These are phyloP conservation scores for Pythium monospermum DNA, from an alignment of 352 stramenopile species.

Conservation along the genomic window DNA sequence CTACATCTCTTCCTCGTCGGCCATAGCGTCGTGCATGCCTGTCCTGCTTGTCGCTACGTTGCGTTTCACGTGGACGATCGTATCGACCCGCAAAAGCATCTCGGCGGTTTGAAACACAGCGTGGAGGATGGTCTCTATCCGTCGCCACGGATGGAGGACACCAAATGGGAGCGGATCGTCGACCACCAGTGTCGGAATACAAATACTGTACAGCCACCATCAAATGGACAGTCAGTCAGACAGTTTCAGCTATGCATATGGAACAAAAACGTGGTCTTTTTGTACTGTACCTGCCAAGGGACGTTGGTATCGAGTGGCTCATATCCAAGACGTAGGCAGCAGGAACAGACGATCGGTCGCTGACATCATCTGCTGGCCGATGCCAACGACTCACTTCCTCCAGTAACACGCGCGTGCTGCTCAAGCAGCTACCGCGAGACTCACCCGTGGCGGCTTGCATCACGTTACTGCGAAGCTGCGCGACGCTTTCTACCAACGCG, in stretches of 20 bases:
- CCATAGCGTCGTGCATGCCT: neutral
- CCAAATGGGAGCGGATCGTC: slow-evolving; percentile 27
- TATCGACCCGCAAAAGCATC: slow-evolving; percentile 53
- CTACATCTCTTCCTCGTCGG: slow-evolving; percentile 10
- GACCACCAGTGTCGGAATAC: slow-evolving; percentile 32
- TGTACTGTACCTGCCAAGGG: slow-evolving; percentile 10
- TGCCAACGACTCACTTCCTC: slow-evolving; percentile 6
- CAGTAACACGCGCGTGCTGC: slow-evolving; percentile 6
- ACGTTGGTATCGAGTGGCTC: slow-evolving; percentile 18
- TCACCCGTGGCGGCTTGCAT: slow-evolving; percentile 1
- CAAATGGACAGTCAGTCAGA: neutral
- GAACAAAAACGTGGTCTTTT: too few species aligned
- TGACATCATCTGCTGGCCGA: neutral
- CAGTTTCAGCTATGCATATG: neutral
- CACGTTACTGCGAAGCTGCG: slow-evolving; percentile 10
- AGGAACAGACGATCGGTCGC: too few species aligned
- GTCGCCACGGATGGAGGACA: slow-evolving; percentile 50
- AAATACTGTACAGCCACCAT: slow-evolving; percentile 15
- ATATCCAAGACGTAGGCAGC: slow-evolving; percentile 25
- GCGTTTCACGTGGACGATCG: slow-evolving; percentile 20
- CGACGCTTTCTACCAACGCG: slow-evolving; percentile 11
- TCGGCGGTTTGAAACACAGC: slow-evolving; percentile 47
- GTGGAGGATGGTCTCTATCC: slow-evolving; percentile 44
- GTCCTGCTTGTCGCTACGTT: slow-evolving; percentile 3
- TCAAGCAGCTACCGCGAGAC: too few species aligned